Percentiles rank a stretch among this genome's conserved stretches.
These are phyloP conservation scores for Ichthyophthirius multifiliis DNA, from an alignment of 169 alveolate genomes.

Conservation along the genomic window DNA sequence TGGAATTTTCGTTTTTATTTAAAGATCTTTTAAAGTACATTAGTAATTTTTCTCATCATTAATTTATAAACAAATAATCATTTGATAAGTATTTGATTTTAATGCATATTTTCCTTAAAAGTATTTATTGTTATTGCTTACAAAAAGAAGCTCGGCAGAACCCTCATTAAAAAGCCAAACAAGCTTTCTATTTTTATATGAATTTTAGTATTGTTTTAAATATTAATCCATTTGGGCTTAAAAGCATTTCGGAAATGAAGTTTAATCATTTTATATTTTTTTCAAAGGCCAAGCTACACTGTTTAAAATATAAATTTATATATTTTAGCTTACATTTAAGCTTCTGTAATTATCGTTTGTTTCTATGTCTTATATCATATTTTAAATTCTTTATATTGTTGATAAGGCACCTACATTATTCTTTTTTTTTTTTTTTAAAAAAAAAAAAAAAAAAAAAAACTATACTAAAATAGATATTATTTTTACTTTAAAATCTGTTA, in stretches of 20 bases:
- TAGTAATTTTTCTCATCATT: neutral
- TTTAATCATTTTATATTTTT: neutral
- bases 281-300: conserved; percentile 6
- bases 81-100: neutral
- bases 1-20: too few relatives aligned
- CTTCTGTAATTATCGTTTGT: neutral
- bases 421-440: neutral
- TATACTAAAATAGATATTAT: too few relatives aligned
- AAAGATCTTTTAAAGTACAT: too few relatives aligned
- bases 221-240: neutral
- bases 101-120: neutral
- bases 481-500: neutral
- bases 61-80: neutral
- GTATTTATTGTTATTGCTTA: neutral
- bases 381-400: neutral
- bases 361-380: neutral
- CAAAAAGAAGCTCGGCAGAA: neutral
- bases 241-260: neutral
- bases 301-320: neutral
- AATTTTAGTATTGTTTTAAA: neutral
- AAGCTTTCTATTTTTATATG: neutral
- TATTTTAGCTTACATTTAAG: neutral
- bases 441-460: neutral
- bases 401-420: neutral
- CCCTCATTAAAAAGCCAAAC: neutral